Percentiles rank a stretch among this genome's conserved stretches.
phyloP scores from a whole-genome alignment of 768 basidiomycete species.

The Piloderma croceum region DNA sequence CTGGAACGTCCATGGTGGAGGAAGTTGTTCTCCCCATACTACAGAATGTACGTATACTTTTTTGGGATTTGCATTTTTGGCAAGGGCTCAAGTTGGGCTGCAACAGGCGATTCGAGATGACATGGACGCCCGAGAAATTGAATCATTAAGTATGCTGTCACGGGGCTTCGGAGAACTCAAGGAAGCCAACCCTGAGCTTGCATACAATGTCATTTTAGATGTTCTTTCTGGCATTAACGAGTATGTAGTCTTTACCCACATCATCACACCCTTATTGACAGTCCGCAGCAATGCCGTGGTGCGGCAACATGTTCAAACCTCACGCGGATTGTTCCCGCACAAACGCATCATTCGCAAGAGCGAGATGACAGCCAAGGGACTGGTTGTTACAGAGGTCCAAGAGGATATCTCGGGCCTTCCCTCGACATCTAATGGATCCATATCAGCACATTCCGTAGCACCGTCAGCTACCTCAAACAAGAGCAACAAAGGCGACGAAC shows the following conservation, averaged over 20 bases:
- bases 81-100: neutral
- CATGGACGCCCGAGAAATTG: conserved; percentile 84
- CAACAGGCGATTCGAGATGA: conserved; percentile 68
- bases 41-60: conserved; percentile 49
- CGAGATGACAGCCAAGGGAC: conserved; percentile 79
- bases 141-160: conserved; percentile 83
- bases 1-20: conserved; percentile 67
- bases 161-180: conserved; percentile 86
- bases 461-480: conserved; percentile 15
- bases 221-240: conserved; percentile 87
- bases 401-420: conserved; percentile 60
- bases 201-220: conserved; percentile 85
- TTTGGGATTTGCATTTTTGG: conserved; percentile 4
- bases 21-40: conserved; percentile 81
- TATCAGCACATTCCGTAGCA: conserved; percentile 20
- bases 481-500: conserved; percentile 31
- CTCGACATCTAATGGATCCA: conserved; percentile 20
- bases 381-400: conserved; percentile 77
- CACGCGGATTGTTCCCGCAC: conserved; percentile 77
- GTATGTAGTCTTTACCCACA: conserved; percentile 41
- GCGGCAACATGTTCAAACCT: conserved; percentile 75
- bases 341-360: conserved; percentile 72
- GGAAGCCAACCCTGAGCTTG: conserved; percentile 75
- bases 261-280: conserved; percentile 1
- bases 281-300: conserved; percentile 63